Evolutionary conservation across 192 early-diverging fungal genomes (phyloP).

Genomic region (Umbelopsis sp.): DNA sequence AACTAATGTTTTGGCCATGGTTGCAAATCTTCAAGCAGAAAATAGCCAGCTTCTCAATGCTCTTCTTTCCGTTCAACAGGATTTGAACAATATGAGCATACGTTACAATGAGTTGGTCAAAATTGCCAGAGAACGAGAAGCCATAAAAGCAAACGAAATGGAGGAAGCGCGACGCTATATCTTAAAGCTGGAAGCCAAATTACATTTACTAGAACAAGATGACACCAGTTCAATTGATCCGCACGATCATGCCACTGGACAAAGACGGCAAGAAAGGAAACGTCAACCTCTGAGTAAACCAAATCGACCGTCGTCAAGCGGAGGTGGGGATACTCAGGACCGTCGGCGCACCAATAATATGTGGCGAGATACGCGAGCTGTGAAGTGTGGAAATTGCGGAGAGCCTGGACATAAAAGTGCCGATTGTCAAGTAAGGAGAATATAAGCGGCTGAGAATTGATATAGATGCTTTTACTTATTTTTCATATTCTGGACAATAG

Average conservation of each 20-base stretch:
- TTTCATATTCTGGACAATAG: neutral
- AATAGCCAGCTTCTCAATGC: conserved; percentile 49
- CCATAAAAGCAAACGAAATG: conserved; percentile 52
- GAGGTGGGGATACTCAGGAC: neutral
- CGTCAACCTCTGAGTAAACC: conserved; percentile 24
- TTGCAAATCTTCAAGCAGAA: conserved; percentile 43
- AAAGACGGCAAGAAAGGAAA: conserved; percentile 6
- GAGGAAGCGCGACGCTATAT: conserved; percentile 55
- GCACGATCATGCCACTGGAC: neutral
- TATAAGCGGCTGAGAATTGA: neutral
- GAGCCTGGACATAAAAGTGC: conserved; percentile 49
- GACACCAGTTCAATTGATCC: neutral
- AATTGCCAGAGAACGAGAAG: conserved; percentile 48
- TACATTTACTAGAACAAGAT: conserved; percentile 25
- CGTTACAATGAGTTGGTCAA: conserved; percentile 47
- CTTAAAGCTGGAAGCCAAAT: conserved; percentile 28
- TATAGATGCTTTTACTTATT: neutral
- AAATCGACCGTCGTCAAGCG: conserved; percentile 8
- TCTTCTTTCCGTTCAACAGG: conserved; percentile 50
- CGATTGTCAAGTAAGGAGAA: conserved; percentile 37
- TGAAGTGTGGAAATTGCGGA: conserved; percentile 57
- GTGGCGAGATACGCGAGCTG: conserved; percentile 25
- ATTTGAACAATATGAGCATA: conserved; percentile 45
- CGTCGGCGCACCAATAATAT: conserved; percentile 36
- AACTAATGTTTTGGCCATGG: neutral